phyloP scores from a whole-genome alignment of 164 flowering plant genomes.

The Umbellularia californica region DNA sequence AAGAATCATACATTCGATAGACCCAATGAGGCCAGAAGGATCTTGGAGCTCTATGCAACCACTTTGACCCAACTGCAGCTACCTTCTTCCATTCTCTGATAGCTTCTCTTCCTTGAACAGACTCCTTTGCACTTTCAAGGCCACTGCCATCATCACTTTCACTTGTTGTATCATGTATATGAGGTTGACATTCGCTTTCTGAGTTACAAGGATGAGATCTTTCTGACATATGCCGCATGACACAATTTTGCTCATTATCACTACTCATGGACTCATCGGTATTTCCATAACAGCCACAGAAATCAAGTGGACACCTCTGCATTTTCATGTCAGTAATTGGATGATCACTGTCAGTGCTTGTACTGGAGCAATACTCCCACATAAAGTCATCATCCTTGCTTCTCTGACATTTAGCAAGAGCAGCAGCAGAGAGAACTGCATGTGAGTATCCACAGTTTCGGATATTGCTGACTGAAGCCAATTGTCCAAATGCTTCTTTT shows the following conservation, averaged over 20 bases:
- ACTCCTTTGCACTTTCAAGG: slow-evolving; percentile 4
- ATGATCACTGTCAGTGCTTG: slow-evolving; percentile 69
- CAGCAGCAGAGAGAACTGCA: slow-evolving; percentile 17
- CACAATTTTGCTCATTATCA: slow-evolving; percentile 39
- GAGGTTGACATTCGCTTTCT: slow-evolving; percentile 16
- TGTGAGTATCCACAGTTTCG: slow-evolving; percentile 13
- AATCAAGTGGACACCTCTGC: slow-evolving; percentile 47
- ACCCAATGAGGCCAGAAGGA: slow-evolving; percentile 94
- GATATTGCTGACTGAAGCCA: slow-evolving; percentile 35
- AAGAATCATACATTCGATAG: slow-evolving; percentile 85
- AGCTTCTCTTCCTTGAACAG: slow-evolving; percentile 18
- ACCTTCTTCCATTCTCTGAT: slow-evolving; percentile 18
- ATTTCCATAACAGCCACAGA: slow-evolving; percentile 31
- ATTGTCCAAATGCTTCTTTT: slow-evolving; percentile 61
- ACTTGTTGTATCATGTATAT: slow-evolving; percentile 12
- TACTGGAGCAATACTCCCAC: slow-evolving; percentile 52
- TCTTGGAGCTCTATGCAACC: slow-evolving; percentile 39
- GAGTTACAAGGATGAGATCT: slow-evolving; percentile 22
- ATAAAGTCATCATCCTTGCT: slow-evolving; percentile 36
- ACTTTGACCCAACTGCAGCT: slow-evolving; percentile 20
- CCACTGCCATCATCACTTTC: slow-evolving; percentile 8
- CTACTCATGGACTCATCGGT: slow-evolving; percentile 57
- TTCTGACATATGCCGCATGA: slow-evolving; percentile 24
- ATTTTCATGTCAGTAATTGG: slow-evolving; percentile 50
- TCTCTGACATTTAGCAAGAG: slow-evolving; percentile 19